phyloP scores from a whole-genome alignment of 805 yeast species.

The Hanseniaspora lachancei region DNA sequence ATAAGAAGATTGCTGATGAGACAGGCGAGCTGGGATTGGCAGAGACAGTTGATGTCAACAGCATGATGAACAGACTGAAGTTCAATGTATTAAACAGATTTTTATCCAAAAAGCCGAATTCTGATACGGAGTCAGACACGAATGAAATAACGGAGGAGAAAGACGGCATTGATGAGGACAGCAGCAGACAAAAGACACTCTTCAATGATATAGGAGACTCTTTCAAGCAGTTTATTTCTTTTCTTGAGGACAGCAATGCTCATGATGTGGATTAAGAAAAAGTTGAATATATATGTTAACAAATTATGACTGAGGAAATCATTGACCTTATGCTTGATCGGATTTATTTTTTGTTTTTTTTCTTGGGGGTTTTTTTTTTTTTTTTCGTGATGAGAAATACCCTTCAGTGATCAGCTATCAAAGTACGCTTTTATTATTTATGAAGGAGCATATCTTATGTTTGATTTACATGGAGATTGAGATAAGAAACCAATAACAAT shows the following conservation, averaged over 20 bases:
- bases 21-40: not conserved
- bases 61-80: not conserved
- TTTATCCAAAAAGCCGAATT: not conserved
- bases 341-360: no score
- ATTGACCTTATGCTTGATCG: no score
- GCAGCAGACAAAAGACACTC: not conserved
- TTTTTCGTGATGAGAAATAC: no score
- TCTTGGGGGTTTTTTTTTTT: no score
- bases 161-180: not conserved
- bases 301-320: no score
- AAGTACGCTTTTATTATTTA: no score
- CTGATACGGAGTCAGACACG: not conserved
- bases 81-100: not conserved
- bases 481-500: no score
- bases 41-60: not conserved
- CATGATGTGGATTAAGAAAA: not conserved
- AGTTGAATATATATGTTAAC: not conserved
- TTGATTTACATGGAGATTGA: no score
- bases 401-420: no score
- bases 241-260: constrained; percentile 5
- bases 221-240: not conserved
- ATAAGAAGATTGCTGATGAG: not conserved
- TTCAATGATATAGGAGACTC: constrained; percentile 9
- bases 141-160: not conserved
- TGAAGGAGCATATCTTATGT: no score